Evolutionary conservation across 352 stramenopile genomes (phyloP), one percentile per base, ranked within the genome.

Genomic region (Phytophthora megakarya): DNA sequence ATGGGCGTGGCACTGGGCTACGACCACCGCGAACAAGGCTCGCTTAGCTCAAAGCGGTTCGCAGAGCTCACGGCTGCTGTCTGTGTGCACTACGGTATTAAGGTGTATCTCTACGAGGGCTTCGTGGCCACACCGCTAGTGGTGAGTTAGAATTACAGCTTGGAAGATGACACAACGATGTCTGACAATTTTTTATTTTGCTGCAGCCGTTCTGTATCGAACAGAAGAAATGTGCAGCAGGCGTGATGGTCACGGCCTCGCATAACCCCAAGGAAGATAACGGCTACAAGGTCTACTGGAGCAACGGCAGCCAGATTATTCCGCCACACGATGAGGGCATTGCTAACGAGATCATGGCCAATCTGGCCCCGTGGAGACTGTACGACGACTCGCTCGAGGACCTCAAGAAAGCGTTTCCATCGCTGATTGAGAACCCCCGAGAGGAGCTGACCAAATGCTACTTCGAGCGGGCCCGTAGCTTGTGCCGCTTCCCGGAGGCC

Each of bases 201-300:
- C 0, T 50, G 35, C 26, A 75, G 54, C 88, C 88, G 13, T 96
- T 89, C 54, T 87, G 72, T 58, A 89, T 97, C 12, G 73, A 95
- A 53, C 75, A 91, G 46, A 92, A 92, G 59, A 57, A 75, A 32
- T 93, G 86, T 32, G 86, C 81, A 3, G 88, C 85, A 3, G 94
- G 94, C 21, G 81, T 98, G 28, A 98, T 98, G 93, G 90, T 98
- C 43, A 98, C 95, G 22, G 97, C 97, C 18, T 98, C 93, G 49
- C 97, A 99, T 78, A 99, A 99, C 84, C 97, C 97, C 8, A 99
- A 98, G 74, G 76, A 63, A 7, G 97, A 99, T 84, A 95, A 98
- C 77, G 97, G 97, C 35, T 99, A 99, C 84, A 99, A 99, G 72
- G 88, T 98, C 0, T 98, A 98, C 75, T 97, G 93, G 88, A 75